These are phyloP conservation scores for Paspalum vaginatum DNA, from an alignment of 176 grass and related monocot species.

Conservation along the genomic window DNA sequence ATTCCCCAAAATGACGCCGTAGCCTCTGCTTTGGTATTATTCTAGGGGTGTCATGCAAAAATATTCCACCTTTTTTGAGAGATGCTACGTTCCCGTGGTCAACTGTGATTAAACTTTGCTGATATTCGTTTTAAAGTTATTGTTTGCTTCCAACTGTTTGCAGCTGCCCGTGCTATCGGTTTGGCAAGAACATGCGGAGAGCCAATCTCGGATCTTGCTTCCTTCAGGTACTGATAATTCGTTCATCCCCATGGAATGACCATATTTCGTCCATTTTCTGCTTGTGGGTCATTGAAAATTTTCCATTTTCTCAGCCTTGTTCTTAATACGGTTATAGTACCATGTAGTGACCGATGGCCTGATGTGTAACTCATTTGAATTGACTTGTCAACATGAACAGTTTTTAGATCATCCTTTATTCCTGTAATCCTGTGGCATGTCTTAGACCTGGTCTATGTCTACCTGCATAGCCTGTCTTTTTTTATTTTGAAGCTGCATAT, in stretches of 20 bases:
- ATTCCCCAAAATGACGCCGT: conserved; percentile 35
- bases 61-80: conserved; percentile 18
- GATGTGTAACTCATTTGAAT: conserved; percentile 38
- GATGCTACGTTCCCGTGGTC: conserved; percentile 5
- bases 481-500: conserved; percentile 25
- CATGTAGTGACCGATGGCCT: neutral
- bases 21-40: conserved; percentile 7
- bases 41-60: conserved; percentile 18
- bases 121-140: conserved; percentile 13
- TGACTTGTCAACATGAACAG: conserved; percentile 27
- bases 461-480: neutral
- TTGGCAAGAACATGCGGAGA: conserved; percentile 89
- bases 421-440: conserved; percentile 31
- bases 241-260: neutral
- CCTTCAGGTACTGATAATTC: conserved; percentile 74
- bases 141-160: conserved; percentile 47
- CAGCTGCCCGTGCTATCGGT: conserved; percentile 95
- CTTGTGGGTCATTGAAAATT: neutral
- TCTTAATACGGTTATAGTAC: conserved; percentile 6
- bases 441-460: conserved; percentile 34
- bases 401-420: conserved; percentile 38
- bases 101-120: conserved; percentile 36
- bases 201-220: conserved; percentile 92
- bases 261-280: conserved; percentile 27
- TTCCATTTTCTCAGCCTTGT: neutral